A percentile compares a stretch with the other conserved stretches of the same genome.
These are phyloP conservation scores for Claviceps sp. DNA, from an alignment of 2,329 filamentous ascomycete species.

Conservation along the genomic window DNA sequence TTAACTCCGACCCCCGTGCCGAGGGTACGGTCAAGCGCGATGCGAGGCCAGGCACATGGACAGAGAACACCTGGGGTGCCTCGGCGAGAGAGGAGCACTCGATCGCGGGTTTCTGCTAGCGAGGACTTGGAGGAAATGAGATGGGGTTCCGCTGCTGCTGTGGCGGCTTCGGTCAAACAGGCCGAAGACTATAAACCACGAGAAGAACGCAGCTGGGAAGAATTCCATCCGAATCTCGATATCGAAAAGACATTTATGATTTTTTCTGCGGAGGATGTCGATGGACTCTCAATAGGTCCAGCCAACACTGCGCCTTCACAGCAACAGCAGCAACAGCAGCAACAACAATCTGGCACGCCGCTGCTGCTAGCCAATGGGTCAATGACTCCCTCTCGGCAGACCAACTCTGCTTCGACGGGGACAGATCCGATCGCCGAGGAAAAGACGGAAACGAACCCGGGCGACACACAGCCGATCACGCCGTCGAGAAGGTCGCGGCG, in stretches of 20 bases:
- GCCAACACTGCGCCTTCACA: too few species aligned
- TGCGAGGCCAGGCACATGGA: constrained; percentile 29
- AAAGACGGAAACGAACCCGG: constrained; percentile 17
- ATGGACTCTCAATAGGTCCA: constrained; percentile 43
- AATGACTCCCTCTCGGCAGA: constrained; percentile 32
- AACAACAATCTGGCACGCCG: constrained; percentile 21
- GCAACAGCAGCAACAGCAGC: constrained; percentile 14
- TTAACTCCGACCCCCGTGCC: constrained; percentile 27
- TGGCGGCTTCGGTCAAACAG: constrained; percentile 76
- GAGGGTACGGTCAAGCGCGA: constrained; percentile 28
- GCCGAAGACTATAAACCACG: constrained; percentile 94
- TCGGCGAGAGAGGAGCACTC: constrained; percentile 43
- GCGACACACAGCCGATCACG: constrained; percentile 18
- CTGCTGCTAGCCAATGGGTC: constrained; percentile 23
- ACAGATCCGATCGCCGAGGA: constrained; percentile 28
- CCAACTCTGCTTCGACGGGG: constrained; percentile 28
- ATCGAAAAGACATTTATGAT: constrained; percentile 70
- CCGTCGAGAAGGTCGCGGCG: constrained; percentile 26
- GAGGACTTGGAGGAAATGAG: constrained; percentile 48
- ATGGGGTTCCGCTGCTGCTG: constrained; percentile 78
- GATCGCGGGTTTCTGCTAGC: constrained; percentile 38
- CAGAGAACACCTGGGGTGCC: constrained; percentile 30
- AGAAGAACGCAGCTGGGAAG: constrained; percentile 93
- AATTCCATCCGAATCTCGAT: constrained; percentile 92
- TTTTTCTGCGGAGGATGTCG: constrained; percentile 72